Conservation (phyloP, 106 monocot species). For the Gastrodia elata region DNA sequence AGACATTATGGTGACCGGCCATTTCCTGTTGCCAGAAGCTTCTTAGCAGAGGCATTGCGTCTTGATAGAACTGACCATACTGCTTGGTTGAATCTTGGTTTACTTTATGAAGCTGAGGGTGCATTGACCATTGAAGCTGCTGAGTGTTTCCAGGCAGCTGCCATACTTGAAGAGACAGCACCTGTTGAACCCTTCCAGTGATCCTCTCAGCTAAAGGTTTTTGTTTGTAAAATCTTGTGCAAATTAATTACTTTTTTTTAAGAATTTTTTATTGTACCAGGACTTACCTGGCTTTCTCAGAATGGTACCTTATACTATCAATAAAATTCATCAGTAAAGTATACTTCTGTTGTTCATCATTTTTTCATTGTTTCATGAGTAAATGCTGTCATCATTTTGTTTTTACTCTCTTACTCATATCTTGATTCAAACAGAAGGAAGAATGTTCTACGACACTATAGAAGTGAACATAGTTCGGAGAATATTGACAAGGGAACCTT, state of each 20-base stretch:
- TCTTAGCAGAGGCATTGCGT: conserved; percentile 70
- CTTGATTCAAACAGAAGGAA: neutral
- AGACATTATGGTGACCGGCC: conserved; percentile 37
- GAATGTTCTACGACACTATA: neutral
- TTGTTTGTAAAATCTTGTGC: conserved; percentile 33
- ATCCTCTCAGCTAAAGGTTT: conserved; percentile 7
- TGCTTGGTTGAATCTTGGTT: conserved; percentile 80
- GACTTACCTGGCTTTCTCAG: neutral
- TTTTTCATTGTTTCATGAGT: neutral
- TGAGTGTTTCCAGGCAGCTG: conserved; percentile 89
- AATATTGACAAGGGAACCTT: neutral
- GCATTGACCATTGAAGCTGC: conserved; percentile 46
- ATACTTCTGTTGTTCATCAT: neutral
- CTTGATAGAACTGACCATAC: conserved; percentile 65
- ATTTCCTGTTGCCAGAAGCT: conserved; percentile 39
- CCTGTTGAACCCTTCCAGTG: conserved; percentile 88
- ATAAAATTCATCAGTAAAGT: conserved; percentile 1
- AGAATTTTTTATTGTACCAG: neutral
- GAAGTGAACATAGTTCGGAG: neutral
- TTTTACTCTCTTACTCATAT: neutral
- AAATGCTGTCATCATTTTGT: neutral
- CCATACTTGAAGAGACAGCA: conserved; percentile 76
- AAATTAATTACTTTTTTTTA: conserved; percentile 3
- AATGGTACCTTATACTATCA: neutral
- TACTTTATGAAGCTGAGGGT: conserved; percentile 46